A percentile compares a stretch with the other conserved stretches of the same genome.
Evolutionary conservation across 140 eudicot genomes (phyloP).

Genomic region (Ambrosia hybrid): DNA sequence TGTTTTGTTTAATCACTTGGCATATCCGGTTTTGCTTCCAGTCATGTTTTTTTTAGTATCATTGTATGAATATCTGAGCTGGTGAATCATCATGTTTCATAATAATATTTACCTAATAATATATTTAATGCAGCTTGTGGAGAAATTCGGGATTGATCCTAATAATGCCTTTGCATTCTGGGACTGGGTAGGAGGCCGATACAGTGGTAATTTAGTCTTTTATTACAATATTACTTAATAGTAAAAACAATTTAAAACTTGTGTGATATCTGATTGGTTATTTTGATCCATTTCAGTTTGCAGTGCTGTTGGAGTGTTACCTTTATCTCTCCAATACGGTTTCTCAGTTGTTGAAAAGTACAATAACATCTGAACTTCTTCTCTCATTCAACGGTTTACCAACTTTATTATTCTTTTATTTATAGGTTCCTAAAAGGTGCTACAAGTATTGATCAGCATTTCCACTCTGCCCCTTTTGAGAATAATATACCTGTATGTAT

Average conservation of each 20-base stretch:
- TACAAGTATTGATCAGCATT: conserved; percentile 86
- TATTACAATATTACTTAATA: neutral
- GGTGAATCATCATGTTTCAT: neutral
- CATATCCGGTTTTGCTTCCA: no score
- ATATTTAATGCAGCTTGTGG: conserved; percentile 72
- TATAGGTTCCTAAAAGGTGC: conserved; percentile 87
- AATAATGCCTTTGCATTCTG: conserved; percentile 98
- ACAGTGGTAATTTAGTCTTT: conserved; percentile 64
- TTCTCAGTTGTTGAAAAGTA: conserved; percentile 87
- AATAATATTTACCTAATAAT: no score
- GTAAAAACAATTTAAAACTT: neutral
- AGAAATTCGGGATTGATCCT: conserved; percentile 96
- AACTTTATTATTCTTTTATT: conserved; percentile 3
- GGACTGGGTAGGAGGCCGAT: conserved; percentile 99
- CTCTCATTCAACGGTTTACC: conserved; percentile 13
- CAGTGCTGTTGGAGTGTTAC: conserved; percentile 98
- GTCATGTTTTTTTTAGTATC: no score
- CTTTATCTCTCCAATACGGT: conserved; percentile 96
- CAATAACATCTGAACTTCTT: conserved; percentile 27
- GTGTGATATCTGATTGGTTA: conserved; percentile 15
- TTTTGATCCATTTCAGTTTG: conserved; percentile 64
- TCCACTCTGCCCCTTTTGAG: conserved; percentile 73
- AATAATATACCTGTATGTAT: conserved; percentile 75
- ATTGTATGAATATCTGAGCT: no score
- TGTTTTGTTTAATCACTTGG: neutral